Conservation (phyloP, 1,139 yeast species). For the Candida sojae region DNA sequence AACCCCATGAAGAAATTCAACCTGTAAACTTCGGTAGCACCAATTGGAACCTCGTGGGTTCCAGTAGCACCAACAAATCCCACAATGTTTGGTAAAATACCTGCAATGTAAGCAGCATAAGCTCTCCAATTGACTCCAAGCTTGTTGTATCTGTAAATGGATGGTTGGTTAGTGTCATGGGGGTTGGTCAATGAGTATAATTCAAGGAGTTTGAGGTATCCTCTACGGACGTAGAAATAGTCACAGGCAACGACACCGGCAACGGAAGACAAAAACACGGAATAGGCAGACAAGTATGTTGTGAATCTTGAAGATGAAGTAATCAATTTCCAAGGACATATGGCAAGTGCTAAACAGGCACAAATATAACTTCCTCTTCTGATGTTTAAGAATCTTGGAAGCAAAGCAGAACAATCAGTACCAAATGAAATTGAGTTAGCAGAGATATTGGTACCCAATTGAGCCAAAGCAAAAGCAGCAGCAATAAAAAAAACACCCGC, state of each 20-base stretch:
- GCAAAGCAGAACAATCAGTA: constrained; percentile 82
- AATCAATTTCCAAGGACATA: constrained; percentile 88
- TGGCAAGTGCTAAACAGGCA: constrained; percentile 73
- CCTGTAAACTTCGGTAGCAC: constrained; percentile 73
- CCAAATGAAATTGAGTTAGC: constrained; percentile 91
- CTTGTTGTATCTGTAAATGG: constrained; percentile 60
- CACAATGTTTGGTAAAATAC: constrained; percentile 79
- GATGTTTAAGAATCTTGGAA: constrained; percentile 77
- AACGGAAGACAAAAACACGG: constrained; percentile 83
- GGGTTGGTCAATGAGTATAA: constrained; percentile 51
- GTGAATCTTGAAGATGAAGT: constrained; percentile 76
- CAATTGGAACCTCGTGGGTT: constrained; percentile 65
- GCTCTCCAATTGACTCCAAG: constrained; percentile 84
- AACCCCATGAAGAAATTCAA: constrained; percentile 79
- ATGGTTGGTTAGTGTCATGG: constrained; percentile 26
- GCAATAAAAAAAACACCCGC: constrained; percentile 87
- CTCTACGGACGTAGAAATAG: constrained; percentile 76
- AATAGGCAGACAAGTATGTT: constrained; percentile 80
- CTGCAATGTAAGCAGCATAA: constrained; percentile 66
- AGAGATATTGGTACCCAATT: constrained; percentile 87
- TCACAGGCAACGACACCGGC: constrained; percentile 84
- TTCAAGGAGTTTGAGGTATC: constrained; percentile 63
- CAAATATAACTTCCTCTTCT: constrained; percentile 83
- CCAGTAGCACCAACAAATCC: constrained; percentile 88
- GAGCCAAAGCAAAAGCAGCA: constrained; percentile 78